Evolutionary conservation across 2,329 filamentous ascomycete species (phyloP).

Genomic region (Hypomyces perniciosus): DNA sequence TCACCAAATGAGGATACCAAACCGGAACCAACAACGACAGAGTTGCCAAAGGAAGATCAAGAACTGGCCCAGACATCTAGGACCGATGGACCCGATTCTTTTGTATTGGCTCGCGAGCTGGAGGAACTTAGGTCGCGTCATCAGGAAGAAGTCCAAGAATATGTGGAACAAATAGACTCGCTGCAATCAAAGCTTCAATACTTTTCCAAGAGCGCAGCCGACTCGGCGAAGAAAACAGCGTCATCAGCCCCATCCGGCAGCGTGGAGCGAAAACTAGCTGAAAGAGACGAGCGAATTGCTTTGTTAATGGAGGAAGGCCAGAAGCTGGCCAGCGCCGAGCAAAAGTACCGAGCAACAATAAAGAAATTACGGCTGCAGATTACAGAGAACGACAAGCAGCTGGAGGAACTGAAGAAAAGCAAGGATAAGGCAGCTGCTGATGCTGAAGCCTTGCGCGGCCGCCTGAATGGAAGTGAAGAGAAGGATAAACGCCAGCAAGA

Average conservation of each 20-base stretch:
- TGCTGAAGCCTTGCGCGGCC: conserved; percentile 39
- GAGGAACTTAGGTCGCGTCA: conserved; percentile 35
- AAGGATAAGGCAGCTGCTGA: conserved; percentile 55
- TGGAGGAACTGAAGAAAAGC: conserved; percentile 52
- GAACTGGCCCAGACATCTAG: background rate
- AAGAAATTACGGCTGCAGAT: conserved; percentile 70
- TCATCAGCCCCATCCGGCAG: conserved; percentile 58
- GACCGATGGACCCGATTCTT: conserved; percentile 1
- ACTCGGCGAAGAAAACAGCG: conserved; percentile 65
- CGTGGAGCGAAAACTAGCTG: conserved; percentile 70
- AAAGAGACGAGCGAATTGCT: conserved; percentile 87
- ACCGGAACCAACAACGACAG: background rate
- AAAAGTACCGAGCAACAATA: conserved; percentile 75
- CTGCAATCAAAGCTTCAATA: conserved; percentile 88
- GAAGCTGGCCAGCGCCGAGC: conserved; percentile 76
- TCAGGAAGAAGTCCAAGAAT: conserved; percentile 75
- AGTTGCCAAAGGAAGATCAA: background rate
- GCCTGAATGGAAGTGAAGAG: conserved; percentile 44
- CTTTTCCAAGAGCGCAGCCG: conserved; percentile 71
- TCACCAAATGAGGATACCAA: background rate
- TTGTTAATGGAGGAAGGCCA: conserved; percentile 88
- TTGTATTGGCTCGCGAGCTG: conserved; percentile 16
- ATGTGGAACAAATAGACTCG: conserved; percentile 86
- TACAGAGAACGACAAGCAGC: conserved; percentile 58
- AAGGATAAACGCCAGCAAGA: conserved; percentile 49